These are phyloP conservation scores for Cucurbita moschata DNA, from an alignment of 306 rosid species.

Conservation along the genomic window DNA sequence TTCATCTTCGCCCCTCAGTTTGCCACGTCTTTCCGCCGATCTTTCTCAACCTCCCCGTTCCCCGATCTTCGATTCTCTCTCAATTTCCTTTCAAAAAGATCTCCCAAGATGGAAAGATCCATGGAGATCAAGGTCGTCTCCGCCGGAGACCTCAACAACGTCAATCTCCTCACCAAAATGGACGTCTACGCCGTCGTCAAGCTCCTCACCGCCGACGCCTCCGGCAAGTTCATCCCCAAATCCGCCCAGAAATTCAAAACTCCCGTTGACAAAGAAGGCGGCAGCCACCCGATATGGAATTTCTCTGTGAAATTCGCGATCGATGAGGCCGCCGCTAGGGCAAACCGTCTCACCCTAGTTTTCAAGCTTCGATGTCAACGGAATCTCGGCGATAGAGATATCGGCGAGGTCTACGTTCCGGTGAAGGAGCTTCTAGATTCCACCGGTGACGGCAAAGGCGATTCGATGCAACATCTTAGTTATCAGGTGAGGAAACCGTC, in stretches of 20 bases:
- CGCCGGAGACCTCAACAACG: slow-evolving; percentile 55
- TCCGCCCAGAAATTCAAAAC: slow-evolving; percentile 22
- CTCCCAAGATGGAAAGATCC: slow-evolving; percentile 31
- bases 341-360: slow-evolving; percentile 31
- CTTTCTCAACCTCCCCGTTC: background rate
- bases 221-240: slow-evolving; percentile 20
- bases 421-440: slow-evolving; percentile 42
- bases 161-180: slow-evolving; percentile 56
- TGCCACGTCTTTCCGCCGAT: background rate
- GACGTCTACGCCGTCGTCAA: slow-evolving; percentile 53
- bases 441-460: background rate
- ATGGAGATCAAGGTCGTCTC: slow-evolving; percentile 52
- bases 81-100: background rate
- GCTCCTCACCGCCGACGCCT: slow-evolving; percentile 18
- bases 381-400: slow-evolving; percentile 27
- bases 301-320: slow-evolving; percentile 28
- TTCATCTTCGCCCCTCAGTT: background rate
- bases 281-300: slow-evolving; percentile 51
- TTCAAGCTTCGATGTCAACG: slow-evolving; percentile 39
- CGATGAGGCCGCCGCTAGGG: slow-evolving; percentile 20
- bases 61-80: background rate
- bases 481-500: slow-evolving; percentile 50
- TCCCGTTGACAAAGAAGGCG: slow-evolving; percentile 22
- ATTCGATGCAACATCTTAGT: slow-evolving; percentile 15
- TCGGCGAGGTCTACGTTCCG: slow-evolving; percentile 44